Evolutionary conservation across 495 filamentous ascomycete species (phyloP).

Genomic region (Bacidia gigantensis): DNA sequence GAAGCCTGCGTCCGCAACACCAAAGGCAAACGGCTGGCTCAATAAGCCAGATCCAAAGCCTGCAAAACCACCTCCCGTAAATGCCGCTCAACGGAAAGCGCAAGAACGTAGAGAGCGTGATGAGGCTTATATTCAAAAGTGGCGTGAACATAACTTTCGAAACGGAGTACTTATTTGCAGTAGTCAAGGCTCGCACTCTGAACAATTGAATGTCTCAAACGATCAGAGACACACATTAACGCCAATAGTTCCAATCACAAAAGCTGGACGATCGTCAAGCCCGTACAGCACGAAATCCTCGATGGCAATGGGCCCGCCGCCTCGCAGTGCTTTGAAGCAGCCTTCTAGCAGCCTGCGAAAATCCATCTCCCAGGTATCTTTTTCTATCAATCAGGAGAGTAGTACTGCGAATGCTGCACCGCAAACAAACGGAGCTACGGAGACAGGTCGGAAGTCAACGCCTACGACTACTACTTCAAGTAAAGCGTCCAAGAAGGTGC

Average conservation of each 20-base stretch:
- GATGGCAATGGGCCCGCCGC: conserved; percentile 2
- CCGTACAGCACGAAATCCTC: conserved; percentile 5
- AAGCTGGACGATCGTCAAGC: conserved; percentile 6
- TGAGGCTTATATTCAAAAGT: background rate
- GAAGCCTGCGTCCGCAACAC: background rate
- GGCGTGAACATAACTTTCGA: background rate
- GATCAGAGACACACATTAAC: conserved; percentile 10
- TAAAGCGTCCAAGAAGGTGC: conserved; percentile 8
- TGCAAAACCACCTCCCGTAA: background rate
- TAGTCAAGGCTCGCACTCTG: background rate
- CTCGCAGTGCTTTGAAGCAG: conserved; percentile 11
- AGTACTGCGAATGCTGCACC: background rate
- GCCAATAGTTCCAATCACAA: conserved; percentile 5
- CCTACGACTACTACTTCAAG: background rate
- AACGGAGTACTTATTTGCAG: background rate
- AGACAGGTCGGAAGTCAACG: background rate
- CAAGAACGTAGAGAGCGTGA: background rate
- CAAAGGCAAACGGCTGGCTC: background rate
- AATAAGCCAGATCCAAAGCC: background rate
- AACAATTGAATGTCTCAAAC: background rate
- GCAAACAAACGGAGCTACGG: background rate
- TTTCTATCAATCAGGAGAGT: background rate
- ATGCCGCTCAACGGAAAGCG: background rate
- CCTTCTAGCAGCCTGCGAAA: conserved; percentile 8
- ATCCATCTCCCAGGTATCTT: conserved; percentile 8